Conservation (phyloP, 2,329 filamentous ascomycete genomes). For the Fusarium cicatricum region DNA sequence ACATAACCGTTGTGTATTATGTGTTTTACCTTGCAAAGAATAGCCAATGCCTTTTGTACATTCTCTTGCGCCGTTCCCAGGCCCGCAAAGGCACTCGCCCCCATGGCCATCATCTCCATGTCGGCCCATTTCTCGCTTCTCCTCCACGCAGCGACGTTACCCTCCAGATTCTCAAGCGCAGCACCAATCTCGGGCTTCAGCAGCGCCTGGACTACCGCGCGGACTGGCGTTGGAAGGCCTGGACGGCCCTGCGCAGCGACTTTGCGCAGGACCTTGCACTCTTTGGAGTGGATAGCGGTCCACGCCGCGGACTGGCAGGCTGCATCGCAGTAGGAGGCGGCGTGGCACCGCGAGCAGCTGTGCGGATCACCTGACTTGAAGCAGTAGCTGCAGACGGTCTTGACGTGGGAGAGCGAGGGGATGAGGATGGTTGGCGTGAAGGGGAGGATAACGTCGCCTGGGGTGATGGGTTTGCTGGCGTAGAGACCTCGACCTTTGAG, state of each 20-base stretch:
- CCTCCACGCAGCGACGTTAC: constrained; percentile 54
- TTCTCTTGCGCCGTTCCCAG: constrained; percentile 47
- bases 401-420: constrained; percentile 54
- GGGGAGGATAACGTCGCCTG: constrained; percentile 56
- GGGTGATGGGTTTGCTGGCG: constrained; percentile 51
- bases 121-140: constrained; percentile 53
- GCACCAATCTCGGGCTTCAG: constrained; percentile 48
- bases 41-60: constrained; percentile 52
- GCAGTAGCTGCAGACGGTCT: constrained; percentile 59
- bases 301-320: constrained; percentile 65
- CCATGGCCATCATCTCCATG: constrained; percentile 58
- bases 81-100: constrained; percentile 53
- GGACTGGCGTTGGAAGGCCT: constrained; percentile 61
- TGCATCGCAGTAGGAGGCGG: constrained; percentile 62
- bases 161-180: constrained; percentile 54
- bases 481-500: constrained; percentile 57
- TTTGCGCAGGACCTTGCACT: constrained; percentile 59
- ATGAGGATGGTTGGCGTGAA: constrained; percentile 58
- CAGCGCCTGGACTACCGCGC: constrained; percentile 62
- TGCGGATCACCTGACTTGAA: constrained; percentile 45
- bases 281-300: constrained; percentile 59
- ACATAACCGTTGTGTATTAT: neutral
- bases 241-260: constrained; percentile 38
- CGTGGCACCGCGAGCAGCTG: constrained; percentile 62
- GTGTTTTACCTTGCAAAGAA: constrained; percentile 61